phyloP scores from a whole-genome alignment of 2,329 filamentous ascomycete species.

The Alternaria sp. region DNA sequence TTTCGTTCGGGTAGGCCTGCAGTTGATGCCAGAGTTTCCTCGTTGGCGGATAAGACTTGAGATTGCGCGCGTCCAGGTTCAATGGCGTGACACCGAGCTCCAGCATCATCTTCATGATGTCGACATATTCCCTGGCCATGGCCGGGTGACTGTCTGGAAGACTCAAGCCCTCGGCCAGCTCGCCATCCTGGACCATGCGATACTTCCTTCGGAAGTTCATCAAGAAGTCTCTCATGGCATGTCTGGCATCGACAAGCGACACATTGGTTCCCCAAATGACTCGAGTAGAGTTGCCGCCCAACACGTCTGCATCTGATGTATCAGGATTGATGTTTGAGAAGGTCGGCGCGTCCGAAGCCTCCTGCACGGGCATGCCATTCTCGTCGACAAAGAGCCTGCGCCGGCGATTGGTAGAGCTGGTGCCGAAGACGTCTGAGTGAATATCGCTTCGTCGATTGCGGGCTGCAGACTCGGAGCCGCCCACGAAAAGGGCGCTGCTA shows the following conservation, averaged over 20 bases:
- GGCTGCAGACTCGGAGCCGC: conserved; percentile 62
- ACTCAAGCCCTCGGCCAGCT: conserved; percentile 74
- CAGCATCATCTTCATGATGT: conserved; percentile 88
- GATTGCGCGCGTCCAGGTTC: conserved; percentile 85
- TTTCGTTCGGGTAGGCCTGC: conserved; percentile 92
- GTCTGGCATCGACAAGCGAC: conserved; percentile 87
- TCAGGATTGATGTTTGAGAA: conserved; percentile 76
- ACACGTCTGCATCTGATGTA: conserved; percentile 87
- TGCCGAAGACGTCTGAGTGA: conserved; percentile 70
- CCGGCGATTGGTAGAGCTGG: conserved; percentile 55
- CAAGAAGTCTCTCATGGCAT: conserved; percentile 88
- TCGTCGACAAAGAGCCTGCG: conserved; percentile 69
- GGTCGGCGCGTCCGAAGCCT: conserved; percentile 64
- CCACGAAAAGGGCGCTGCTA: conserved; percentile 85
- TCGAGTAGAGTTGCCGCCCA: conserved; percentile 81
- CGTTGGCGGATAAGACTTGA: conserved; percentile 92
- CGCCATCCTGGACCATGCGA: conserved; percentile 87
- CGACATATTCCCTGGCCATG: conserved; percentile 81
- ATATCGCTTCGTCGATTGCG: conserved; percentile 82
- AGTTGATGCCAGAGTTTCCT: conserved; percentile 95
- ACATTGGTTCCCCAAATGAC: conserved; percentile 98
- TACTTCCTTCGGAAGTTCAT: conserved; percentile 93
- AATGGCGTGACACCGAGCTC: conserved; percentile 82
- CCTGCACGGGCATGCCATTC: conserved; percentile 64
- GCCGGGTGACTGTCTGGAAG: conserved; percentile 70